Conservation (phyloP, 2,329 filamentous ascomycete genomes). For the Lasiodiplodia citricola region DNA sequence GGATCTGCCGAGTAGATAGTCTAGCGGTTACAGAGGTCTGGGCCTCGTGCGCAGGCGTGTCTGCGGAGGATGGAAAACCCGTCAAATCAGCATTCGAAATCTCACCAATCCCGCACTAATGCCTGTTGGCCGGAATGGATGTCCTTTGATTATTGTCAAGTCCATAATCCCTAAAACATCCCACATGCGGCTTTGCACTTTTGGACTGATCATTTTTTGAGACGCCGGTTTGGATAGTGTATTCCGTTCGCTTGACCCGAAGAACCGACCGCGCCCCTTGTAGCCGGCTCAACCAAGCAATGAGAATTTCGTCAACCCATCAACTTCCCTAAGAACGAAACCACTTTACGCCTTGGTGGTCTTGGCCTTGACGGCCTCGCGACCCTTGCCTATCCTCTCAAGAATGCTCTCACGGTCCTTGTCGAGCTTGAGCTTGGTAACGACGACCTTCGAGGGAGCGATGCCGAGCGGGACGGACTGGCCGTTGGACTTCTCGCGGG, state of each 20-base stretch:
- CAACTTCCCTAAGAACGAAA: slow-evolving; percentile 34
- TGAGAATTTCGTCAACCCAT: slow-evolving; percentile 46
- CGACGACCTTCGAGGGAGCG: slow-evolving; percentile 94
- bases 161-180: slow-evolving; percentile 40
- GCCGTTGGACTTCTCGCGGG: slow-evolving; percentile 96
- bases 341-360: slow-evolving; percentile 52
- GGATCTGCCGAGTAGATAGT: slow-evolving; percentile 86
- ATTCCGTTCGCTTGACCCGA: slow-evolving; percentile 45
- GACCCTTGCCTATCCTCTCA: slow-evolving; percentile 81
- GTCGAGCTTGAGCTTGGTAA: slow-evolving; percentile 98
- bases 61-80: not conserved
- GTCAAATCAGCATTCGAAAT: slow-evolving; percentile 1
- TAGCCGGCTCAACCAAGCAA: slow-evolving; percentile 38
- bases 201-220: slow-evolving; percentile 33
- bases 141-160: slow-evolving; percentile 34
- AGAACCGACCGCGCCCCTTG: slow-evolving; percentile 41
- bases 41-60: not conserved
- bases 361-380: slow-evolving; percentile 78
- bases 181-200: slow-evolving; percentile 42
- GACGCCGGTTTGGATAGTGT: slow-evolving; percentile 41
- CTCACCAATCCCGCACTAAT: not conserved
- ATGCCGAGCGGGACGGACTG: slow-evolving; percentile 94
- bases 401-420: slow-evolving; percentile 89
- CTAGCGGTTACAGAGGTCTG: slow-evolving; percentile 62
- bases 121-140: slow-evolving; percentile 17